phyloP scores from a whole-genome alignment of 2,329 filamentous ascomycete species.

The Pleoardoris graminearum region DNA sequence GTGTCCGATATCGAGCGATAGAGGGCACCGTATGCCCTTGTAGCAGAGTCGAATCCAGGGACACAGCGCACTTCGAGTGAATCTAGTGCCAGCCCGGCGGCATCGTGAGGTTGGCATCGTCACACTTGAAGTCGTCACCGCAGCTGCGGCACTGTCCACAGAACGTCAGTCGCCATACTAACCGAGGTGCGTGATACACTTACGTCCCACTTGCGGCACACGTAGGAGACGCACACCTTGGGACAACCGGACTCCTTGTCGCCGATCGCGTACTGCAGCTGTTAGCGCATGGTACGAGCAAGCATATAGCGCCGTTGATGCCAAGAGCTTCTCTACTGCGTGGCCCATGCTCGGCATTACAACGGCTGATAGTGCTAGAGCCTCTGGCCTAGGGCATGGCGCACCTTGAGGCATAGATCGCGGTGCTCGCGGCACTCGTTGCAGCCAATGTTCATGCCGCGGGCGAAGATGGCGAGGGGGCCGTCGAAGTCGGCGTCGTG shows the following conservation, averaged over 20 bases:
- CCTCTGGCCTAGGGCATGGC: not conserved
- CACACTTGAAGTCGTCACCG: constrained; percentile 7
- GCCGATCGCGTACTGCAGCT: constrained; percentile 3
- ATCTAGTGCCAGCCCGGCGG: constrained; percentile 12
- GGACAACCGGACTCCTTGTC: not conserved
- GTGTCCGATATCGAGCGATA: not conserved
- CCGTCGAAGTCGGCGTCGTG: not conserved
- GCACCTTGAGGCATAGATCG: constrained; percentile 9
- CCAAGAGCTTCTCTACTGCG: too few relatives aligned
- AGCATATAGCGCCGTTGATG: too few relatives aligned
- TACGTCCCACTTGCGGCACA: constrained; percentile 12
- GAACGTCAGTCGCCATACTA: not conserved
- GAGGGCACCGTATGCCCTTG: not conserved
- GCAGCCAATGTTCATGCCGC: not conserved
- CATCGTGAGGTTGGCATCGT: not conserved
- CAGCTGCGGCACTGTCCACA: constrained; percentile 5
- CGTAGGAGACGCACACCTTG: constrained; percentile 2
- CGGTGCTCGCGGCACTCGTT: constrained; percentile 9
- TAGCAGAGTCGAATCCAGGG: not conserved
- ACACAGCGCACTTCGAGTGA: not conserved
- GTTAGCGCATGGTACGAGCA: too few relatives aligned
- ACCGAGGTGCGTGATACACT: not conserved
- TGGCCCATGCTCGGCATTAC: too few relatives aligned
- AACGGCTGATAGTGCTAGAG: too few relatives aligned
- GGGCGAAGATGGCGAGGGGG: not conserved